A percentile compares a stretch with the other conserved stretches of the same genome.
Conservation (phyloP, 2,329 filamentous ascomycete genomes). For the Fusarium palustre region DNA sequence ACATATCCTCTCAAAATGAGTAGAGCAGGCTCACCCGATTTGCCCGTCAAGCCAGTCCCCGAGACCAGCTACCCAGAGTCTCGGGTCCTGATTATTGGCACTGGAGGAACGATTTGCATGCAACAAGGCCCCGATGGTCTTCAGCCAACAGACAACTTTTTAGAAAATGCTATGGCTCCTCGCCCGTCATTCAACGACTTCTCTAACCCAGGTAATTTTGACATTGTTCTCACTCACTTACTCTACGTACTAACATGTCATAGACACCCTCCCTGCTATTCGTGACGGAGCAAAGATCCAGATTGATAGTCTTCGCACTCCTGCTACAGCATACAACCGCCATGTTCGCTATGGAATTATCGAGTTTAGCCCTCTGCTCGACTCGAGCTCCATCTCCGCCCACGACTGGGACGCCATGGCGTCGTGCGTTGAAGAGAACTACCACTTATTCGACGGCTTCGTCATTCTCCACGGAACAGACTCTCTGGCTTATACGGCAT, state of each 20-base stretch:
- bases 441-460: slow-evolving; percentile 89
- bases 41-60: slow-evolving; percentile 24
- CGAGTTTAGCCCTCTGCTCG: slow-evolving; percentile 86
- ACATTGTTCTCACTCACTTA: neutral
- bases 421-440: slow-evolving; percentile 82
- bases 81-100: slow-evolving; percentile 89
- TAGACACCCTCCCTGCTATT: slow-evolving; percentile 63
- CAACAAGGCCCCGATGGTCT: slow-evolving; percentile 82
- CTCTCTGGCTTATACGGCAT: slow-evolving; percentile 88
- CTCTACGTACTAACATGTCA: slow-evolving; percentile 1
- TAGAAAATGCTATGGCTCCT: slow-evolving; percentile 84
- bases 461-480: slow-evolving; percentile 93
- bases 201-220: slow-evolving; percentile 48
- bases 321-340: slow-evolving; percentile 81
- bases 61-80: slow-evolving; percentile 72
- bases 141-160: slow-evolving; percentile 82
- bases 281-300: slow-evolving; percentile 61
- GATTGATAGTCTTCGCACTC: slow-evolving; percentile 80
- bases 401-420: slow-evolving; percentile 89
- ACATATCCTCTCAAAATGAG: slow-evolving; percentile 22
- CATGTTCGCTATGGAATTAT: slow-evolving; percentile 86
- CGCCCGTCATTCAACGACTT: slow-evolving; percentile 86
- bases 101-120: slow-evolving; percentile 93
- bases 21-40: slow-evolving; percentile 15
- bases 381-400: slow-evolving; percentile 90